Evolutionary conservation across 495 filamentous ascomycete species (phyloP), one percentile per base, ranked within the genome.

Genomic region (Pyrenula aspistea): DNA sequence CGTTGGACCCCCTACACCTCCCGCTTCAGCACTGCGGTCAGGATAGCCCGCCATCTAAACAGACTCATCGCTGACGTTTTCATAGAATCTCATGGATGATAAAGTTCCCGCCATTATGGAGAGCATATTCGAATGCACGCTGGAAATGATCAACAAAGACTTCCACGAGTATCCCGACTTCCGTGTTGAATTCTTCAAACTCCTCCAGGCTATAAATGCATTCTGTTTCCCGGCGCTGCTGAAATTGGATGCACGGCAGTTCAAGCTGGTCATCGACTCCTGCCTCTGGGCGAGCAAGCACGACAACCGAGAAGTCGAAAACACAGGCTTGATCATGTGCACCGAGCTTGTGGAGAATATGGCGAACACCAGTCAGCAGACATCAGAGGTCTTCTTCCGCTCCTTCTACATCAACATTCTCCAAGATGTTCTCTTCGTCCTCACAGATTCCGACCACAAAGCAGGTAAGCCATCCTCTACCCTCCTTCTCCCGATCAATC

Each of bases 201-300:
- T 97, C 24, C 80, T 99, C 15, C 81, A 95, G 63, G 88, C 91
- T 12, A 96, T 99, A 73, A 99, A 99, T 64, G 73, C 96, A 2
- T 86, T 91, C 68, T 97, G 94, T 70, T 99, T 99, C 82, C 88
- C 86, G 24, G 88, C 93, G 8, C 78, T 99, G 8, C 78, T 99
- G 54, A 92, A 91, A 67, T 83, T 99, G 2, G 93, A 99, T 68
- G 89, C 84, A 54, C 82, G 88, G 19, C 91, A 96, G 67, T 97
- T 99, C 80, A 97, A 97, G 68, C 95, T 97, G 65, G 93, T 99
- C 63, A 97, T 99, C 61, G 93, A 99, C 65, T 92, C 92, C 23
- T 99, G 93, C 79, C 87, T 97, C 83, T 99, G 93, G 93, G 93
- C 93, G 10, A 95, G 90, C 73, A 99, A 99, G 71, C 93, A 99